phyloP scores from a whole-genome alignment of 495 filamentous ascomycete species.

The Podospora appendiculata region DNA sequence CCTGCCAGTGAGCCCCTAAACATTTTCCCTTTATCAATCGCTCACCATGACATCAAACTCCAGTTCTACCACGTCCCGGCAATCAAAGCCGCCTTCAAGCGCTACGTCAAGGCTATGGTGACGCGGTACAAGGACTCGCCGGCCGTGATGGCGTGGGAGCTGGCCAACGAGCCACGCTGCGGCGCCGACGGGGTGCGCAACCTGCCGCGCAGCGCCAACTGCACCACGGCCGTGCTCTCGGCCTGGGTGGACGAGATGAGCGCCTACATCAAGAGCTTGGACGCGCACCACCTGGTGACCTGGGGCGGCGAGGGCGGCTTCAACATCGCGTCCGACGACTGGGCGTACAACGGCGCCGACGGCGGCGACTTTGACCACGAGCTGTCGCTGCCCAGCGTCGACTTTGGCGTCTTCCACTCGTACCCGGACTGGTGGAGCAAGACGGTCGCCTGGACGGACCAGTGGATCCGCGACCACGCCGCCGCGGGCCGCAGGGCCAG shows the following conservation, averaged over 20 bases:
- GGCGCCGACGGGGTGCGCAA: constrained; percentile 30
- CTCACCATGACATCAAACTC: neutral
- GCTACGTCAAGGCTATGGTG: constrained; percentile 42
- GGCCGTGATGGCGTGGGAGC: constrained; percentile 48
- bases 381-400: constrained; percentile 47
- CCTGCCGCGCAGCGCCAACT: constrained; percentile 35
- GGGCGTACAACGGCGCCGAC: constrained; percentile 51
- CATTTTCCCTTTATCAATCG: no score
- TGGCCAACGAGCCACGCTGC: constrained; percentile 48
- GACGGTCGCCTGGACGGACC: constrained; percentile 35
- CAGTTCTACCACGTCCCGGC: constrained; percentile 36
- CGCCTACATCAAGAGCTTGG: constrained; percentile 43
- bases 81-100: constrained; percentile 41
- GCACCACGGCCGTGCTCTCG: constrained; percentile 32
- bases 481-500: constrained; percentile 43
- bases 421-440: constrained; percentile 50
- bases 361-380: constrained; percentile 59
- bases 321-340: constrained; percentile 41
- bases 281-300: constrained; percentile 43
- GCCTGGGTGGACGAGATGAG: constrained; percentile 40
- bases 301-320: constrained; percentile 45
- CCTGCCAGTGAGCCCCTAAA: neutral
- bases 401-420: constrained; percentile 61
- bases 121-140: constrained; percentile 41
- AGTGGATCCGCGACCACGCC: constrained; percentile 57